Conservation (phyloP, 2,329 filamentous ascomycete species). For the Gaeumannomyces sp. region DNA sequence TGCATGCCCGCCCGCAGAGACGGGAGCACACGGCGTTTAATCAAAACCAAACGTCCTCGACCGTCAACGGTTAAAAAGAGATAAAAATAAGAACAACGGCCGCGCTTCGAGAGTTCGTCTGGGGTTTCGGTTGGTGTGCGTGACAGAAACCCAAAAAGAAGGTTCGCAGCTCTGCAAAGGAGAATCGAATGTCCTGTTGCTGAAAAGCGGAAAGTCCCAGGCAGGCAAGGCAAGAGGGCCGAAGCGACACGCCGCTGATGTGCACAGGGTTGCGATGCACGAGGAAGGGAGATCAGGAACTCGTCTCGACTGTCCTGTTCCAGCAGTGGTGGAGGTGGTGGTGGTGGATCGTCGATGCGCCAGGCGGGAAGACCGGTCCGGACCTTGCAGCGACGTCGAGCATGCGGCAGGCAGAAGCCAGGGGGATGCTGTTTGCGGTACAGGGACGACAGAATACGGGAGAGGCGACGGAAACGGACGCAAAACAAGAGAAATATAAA, state of each 20-base stretch:
- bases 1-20: background rate
- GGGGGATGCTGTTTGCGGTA: background rate
- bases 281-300: background rate
- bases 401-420: background rate
- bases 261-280: background rate
- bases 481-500: background rate
- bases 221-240: background rate
- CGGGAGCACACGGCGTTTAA: background rate
- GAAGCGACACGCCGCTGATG: background rate
- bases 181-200: background rate
- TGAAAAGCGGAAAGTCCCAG: background rate
- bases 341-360: background rate
- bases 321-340: background rate
- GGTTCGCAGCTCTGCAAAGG: background rate
- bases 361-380: background rate
- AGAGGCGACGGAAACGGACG: background rate
- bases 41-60: background rate
- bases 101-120: background rate
- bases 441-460: background rate
- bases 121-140: background rate
- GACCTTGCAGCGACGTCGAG: background rate
- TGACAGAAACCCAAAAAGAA: background rate
- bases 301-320: background rate
- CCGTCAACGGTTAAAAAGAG: background rate
- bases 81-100: background rate